phyloP scores from a whole-genome alignment of 768 basidiomycete genomes.

The Pisolithus microcarpus region DNA sequence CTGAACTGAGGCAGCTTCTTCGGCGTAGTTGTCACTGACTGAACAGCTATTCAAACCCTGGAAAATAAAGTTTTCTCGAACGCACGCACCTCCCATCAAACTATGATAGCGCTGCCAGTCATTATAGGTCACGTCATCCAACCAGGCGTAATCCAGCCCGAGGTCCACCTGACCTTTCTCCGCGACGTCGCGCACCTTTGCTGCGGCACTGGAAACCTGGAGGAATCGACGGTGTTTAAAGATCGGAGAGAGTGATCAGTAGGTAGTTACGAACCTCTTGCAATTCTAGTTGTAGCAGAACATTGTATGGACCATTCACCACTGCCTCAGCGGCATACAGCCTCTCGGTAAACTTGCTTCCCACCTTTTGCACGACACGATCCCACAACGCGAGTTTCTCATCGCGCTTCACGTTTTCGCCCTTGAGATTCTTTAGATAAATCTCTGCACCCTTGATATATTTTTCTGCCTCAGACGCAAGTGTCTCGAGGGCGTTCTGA shows the following conservation, averaged over 20 bases:
- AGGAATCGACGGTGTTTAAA: constrained; percentile 4
- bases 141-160: constrained; percentile 72
- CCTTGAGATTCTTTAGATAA: constrained; percentile 50
- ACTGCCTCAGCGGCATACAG: constrained; percentile 30
- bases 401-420: constrained; percentile 28
- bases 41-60: constrained; percentile 8
- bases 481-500: constrained; percentile 31
- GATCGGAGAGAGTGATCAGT: not conserved
- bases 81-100: constrained; percentile 47
- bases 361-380: constrained; percentile 38
- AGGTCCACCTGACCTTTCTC: constrained; percentile 61
- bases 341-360: constrained; percentile 37
- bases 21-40: constrained; percentile 49
- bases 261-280: constrained; percentile 31
- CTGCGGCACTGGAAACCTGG: constrained; percentile 31
- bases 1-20: constrained; percentile 42
- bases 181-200: constrained; percentile 47
- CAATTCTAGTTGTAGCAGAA: constrained; percentile 37
- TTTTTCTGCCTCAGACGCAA: constrained; percentile 43
- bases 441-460: constrained; percentile 58
- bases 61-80: constrained; percentile 6
- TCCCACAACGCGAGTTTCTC: constrained; percentile 41
- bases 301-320: constrained; percentile 35
- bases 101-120: constrained; percentile 79
- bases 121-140: constrained; percentile 68